Conservation (phyloP, 495 filamentous ascomycete species). For the Pyrenula massariospora region DNA sequence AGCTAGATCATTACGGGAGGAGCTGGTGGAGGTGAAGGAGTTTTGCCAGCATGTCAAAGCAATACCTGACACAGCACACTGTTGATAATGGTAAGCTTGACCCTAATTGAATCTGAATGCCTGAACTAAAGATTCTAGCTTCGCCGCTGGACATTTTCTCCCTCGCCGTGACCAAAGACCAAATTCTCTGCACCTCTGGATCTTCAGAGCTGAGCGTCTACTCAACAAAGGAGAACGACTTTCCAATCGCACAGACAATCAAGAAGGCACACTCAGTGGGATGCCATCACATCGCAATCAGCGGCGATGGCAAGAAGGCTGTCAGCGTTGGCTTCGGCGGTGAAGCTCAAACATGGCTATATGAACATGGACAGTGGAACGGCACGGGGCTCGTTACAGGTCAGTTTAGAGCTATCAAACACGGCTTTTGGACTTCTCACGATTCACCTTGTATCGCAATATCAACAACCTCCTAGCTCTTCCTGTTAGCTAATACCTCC, state of each 20-base stretch:
- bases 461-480: constrained; percentile 4
- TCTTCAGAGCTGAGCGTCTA: constrained; percentile 69
- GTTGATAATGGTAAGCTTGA: constrained; percentile 61
- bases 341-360: constrained; percentile 68
- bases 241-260: constrained; percentile 67
- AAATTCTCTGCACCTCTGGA: constrained; percentile 73
- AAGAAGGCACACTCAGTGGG: constrained; percentile 68
- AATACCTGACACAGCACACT: constrained; percentile 88
- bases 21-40: too few relatives aligned
- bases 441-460: too few relatives aligned
- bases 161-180: constrained; percentile 65
- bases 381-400: constrained; percentile 36
- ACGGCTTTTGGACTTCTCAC: too few relatives aligned
- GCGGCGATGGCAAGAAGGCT: constrained; percentile 53
- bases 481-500: constrained; percentile 10
- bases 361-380: constrained; percentile 40
- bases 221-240: constrained; percentile 53
- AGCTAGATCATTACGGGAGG: too few relatives aligned
- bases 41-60: constrained; percentile 70
- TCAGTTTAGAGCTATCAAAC: too few relatives aligned
- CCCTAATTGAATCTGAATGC: not conserved
- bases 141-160: constrained; percentile 85
- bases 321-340: constrained; percentile 82
- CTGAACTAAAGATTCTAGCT: constrained; percentile 30
- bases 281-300: constrained; percentile 74